Evolutionary conservation across 2,329 filamentous ascomycete species (phyloP).

Genomic region (Exutisphaerella laricina): DNA sequence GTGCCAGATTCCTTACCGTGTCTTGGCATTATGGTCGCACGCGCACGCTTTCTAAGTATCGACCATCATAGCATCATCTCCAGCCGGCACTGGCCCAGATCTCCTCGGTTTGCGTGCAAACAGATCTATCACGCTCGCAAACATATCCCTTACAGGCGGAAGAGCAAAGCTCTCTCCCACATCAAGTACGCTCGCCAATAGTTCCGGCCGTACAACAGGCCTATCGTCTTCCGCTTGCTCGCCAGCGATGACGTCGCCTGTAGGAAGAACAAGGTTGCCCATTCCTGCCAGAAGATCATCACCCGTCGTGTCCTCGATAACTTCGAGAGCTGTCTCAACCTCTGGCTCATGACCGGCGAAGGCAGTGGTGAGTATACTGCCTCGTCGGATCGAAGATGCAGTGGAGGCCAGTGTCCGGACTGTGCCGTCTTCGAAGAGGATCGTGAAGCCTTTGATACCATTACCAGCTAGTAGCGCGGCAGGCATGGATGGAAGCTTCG

Average conservation of each 20-base stretch:
- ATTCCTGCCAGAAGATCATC: constrained; percentile 10
- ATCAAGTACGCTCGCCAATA: constrained; percentile 65
- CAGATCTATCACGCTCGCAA: constrained; percentile 63
- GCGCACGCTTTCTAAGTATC: too few relatives aligned
- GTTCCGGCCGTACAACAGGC: constrained; percentile 62
- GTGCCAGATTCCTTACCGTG: too few relatives aligned
- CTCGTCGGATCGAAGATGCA: constrained; percentile 5
- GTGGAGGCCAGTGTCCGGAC: constrained; percentile 47
- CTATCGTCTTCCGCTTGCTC: constrained; percentile 46
- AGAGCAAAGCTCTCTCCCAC: constrained; percentile 62
- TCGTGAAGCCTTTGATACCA: constrained; percentile 64
- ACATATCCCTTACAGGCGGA: constrained; percentile 68
- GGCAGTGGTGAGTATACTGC: too few relatives aligned
- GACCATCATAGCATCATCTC: constrained; percentile 11
- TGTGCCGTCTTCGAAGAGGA: constrained; percentile 70
- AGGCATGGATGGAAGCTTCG: constrained; percentile 42
- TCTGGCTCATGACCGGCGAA: background rate
- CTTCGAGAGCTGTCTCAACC: background rate
- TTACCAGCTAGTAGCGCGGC: constrained; percentile 62
- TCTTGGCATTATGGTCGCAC: too few relatives aligned
- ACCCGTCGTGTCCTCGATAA: constrained; percentile 1
- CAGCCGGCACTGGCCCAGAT: background rate
- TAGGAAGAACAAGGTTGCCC: constrained; percentile 16
- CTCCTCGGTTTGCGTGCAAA: constrained; percentile 52
- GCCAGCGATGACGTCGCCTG: constrained; percentile 42